Evolutionary conservation across 345 rosid genomes (phyloP).

Genomic region (Psidium friedrichsthalianum): DNA sequence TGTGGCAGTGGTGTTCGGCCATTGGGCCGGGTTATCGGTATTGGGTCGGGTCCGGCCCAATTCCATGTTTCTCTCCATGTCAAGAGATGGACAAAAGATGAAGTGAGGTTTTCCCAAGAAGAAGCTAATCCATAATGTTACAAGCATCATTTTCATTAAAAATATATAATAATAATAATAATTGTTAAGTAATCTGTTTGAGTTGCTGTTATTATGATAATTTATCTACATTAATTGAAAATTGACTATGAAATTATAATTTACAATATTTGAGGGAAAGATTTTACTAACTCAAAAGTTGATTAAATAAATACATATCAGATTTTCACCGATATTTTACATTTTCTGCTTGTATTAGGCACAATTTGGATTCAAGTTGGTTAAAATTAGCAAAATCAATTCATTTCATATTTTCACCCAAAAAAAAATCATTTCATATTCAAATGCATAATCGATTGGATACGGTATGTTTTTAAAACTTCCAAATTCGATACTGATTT

Average conservation of each 20-base stretch:
- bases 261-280: too few species aligned
- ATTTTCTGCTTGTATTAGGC: not conserved
- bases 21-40: not conserved
- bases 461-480: not conserved
- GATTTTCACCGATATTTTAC: not conserved
- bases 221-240: not conserved
- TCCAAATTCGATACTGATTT: not conserved
- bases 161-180: too few species aligned
- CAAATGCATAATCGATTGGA: not conserved
- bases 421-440: not conserved
- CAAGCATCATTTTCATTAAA: too few species aligned
- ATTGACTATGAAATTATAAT: not conserved
- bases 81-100: too few species aligned
- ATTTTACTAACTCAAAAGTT: not conserved
- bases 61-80: not conserved
- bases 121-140: too few species aligned
- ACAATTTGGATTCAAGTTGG: not conserved
- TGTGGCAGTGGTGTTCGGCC: not conserved
- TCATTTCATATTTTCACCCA: not conserved
- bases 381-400: not conserved
- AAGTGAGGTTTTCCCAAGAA: too few species aligned
- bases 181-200: too few species aligned
- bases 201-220: not conserved
- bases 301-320: not conserved
- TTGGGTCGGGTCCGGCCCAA: not conserved